Base-by-base conservation (phyloP, 768 basidiomycete species). In the Nidula microcarpa region DNA sequence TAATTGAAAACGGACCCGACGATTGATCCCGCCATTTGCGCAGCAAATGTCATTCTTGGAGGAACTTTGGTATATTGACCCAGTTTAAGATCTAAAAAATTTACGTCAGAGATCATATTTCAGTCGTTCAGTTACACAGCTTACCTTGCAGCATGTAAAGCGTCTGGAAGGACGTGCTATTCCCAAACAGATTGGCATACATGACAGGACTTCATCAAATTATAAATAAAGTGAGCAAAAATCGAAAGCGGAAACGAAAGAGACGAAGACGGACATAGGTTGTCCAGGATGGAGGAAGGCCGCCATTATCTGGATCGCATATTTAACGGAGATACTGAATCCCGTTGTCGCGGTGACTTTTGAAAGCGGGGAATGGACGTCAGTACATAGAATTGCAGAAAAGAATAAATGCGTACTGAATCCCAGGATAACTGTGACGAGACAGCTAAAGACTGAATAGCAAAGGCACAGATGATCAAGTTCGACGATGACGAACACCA, bases 61-160 rank as follows among this genome's bases (percentile, higher is more conserved):
- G 78, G 76, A 47, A 82, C 66, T 61, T 84, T 82, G 23, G 69
- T 75, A 60, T 81, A 81, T 56, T 81, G 79, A 10, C 79, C 82
- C 14, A 81, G 67, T 60, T 82, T 81, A 33, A 80, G 62, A 61
- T 78, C 44, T 69, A 46, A 2, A 58, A 49, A 23, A 5, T 8
- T 8, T 39, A 37, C 16, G 16, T 23, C 1, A 17, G 18, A 16
- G 13, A 4, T 9, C n/a, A 10, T 44, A 16, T 16, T 41, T n/a
- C 4, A 23, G 14, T 10, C 23, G 13, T n/a, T 14, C 13, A 46
- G 39, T 41, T 46, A 46, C 39, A 11, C 3, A 11, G 48, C 55
- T 33, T 51, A 70, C 77, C 77, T 71, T 80, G 78, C 16, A 81
- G 65, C 68, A 81, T 68, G 52, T 73, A 72, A 4, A 84, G 58